phyloP scores from a whole-genome alignment of 2,329 filamentous ascomycete species.

The Cladosporium colombiae region DNA sequence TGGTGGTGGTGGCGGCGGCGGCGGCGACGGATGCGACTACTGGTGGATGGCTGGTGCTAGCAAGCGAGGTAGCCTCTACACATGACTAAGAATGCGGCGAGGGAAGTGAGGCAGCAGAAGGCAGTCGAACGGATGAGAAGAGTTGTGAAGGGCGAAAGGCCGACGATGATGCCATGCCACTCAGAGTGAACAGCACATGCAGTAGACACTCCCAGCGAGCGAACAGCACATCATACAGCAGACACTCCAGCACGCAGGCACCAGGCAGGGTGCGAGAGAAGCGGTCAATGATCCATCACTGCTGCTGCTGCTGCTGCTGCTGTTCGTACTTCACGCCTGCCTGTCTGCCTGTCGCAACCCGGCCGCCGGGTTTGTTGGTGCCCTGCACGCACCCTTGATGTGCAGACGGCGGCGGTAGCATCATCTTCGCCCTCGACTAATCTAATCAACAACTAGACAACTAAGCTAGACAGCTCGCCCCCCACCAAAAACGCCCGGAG shows the following conservation, averaged over 20 bases:
- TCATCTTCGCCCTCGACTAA: not conserved
- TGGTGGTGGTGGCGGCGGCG: not conserved
- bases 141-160: not conserved
- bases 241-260: not conserved
- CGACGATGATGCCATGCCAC: not conserved
- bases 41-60: not conserved
- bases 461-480: not conserved
- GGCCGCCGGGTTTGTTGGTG: conserved; percentile 1
- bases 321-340: not conserved
- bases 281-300: not conserved
- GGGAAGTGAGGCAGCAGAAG: conserved; percentile 7
- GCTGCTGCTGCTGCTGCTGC: no score
- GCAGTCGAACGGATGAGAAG: conserved; percentile 3
- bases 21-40: not conserved
- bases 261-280: not conserved
- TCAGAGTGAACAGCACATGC: not conserved
- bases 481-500: not conserved
- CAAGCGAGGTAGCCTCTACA: not conserved
- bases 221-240: no score
- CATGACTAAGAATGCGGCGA: not conserved
- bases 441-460: not conserved
- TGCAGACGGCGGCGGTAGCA: no score
- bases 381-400: not conserved
- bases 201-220: no score
- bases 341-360: not conserved